These are phyloP conservation scores for Yamadazyma akitaensis DNA, from an alignment of 805 yeast genomes.

Conservation along the genomic window DNA sequence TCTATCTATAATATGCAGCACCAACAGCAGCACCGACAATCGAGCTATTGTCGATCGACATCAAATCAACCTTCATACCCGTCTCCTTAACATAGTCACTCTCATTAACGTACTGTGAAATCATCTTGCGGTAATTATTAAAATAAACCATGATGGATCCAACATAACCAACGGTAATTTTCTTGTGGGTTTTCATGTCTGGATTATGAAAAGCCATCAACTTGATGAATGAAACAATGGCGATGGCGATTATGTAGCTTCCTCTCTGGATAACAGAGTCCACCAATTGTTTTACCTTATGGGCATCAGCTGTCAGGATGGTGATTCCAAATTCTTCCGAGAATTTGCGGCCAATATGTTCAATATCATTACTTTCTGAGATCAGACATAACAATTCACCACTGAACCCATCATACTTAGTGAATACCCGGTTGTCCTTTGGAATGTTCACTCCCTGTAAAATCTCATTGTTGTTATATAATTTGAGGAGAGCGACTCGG, in stretches of 20 bases:
- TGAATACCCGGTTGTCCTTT: constrained; percentile 9
- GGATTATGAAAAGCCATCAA: constrained; percentile 21
- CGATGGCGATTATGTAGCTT: constrained; percentile 40
- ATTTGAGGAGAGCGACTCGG: constrained; percentile 39
- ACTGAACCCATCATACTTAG: constrained; percentile 30
- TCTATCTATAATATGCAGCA: constrained; percentile 32
- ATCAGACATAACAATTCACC: constrained; percentile 43
- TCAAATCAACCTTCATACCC: constrained; percentile 35
- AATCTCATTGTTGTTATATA: constrained; percentile 26
- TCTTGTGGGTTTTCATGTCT: constrained; percentile 17
- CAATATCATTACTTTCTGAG: constrained; percentile 25
- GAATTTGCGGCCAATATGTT: constrained; percentile 18
- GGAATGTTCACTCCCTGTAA: constrained; percentile 18
- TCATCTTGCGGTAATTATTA: constrained; percentile 31
- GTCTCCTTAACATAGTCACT: constrained; percentile 21
- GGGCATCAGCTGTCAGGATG: constrained; percentile 26
- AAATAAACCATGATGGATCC: constrained; percentile 52
- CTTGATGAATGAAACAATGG: constrained; percentile 37
- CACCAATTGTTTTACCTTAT: constrained; percentile 28
- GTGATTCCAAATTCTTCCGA: constrained; percentile 22
- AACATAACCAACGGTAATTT: constrained; percentile 43
- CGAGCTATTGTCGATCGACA: constrained; percentile 43
- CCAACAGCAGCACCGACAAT: constrained; percentile 55
- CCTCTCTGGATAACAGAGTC: constrained; percentile 42
- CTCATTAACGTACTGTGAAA: constrained; percentile 20